Conservation (phyloP, 1,139 yeast species). For the Kodamaea sp. region DNA sequence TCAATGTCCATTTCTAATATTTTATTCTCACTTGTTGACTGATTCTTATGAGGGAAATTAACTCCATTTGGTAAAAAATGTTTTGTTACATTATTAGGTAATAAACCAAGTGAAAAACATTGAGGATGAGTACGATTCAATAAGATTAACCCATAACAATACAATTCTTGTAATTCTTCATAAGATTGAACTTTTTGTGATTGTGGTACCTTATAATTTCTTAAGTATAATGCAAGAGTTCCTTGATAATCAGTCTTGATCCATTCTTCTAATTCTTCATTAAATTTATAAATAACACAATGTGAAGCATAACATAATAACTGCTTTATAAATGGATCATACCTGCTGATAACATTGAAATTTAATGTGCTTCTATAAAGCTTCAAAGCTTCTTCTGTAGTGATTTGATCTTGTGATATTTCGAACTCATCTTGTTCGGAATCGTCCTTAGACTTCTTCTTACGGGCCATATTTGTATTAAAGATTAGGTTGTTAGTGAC, state of each 20-base stretch:
- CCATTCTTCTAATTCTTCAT: conserved; percentile 70
- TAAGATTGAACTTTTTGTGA: conserved; percentile 24
- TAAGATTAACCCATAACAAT: conserved; percentile 75
- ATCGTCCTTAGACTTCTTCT: conserved; percentile 9
- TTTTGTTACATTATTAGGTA: conserved; percentile 53
- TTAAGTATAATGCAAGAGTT: conserved; percentile 70
- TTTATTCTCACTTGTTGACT: conserved; percentile 23
- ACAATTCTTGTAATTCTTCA: conserved; percentile 47
- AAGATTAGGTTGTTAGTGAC: not conserved
- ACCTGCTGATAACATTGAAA: conserved; percentile 75
- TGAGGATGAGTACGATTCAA: conserved; percentile 72
- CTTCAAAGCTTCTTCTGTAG: conserved; percentile 43
- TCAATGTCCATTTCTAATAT: conserved; percentile 65
- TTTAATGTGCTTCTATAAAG: conserved; percentile 69
- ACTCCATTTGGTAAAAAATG: conserved; percentile 40
- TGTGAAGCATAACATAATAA: conserved; percentile 74
- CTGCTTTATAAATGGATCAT: conserved; percentile 78
- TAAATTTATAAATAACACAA: conserved; percentile 73
- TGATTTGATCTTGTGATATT: conserved; percentile 12
- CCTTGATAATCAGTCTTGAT: conserved; percentile 77
- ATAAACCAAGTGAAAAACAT: conserved; percentile 75
- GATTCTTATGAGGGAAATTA: conserved; percentile 18
- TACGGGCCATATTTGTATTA: conserved; percentile 5
- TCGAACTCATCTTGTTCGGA: conserved; percentile 2
- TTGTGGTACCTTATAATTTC: conserved; percentile 43